Conservation (phyloP, 371 early-diverging fungal genomes). For the Apophysomyces variabilis region DNA sequence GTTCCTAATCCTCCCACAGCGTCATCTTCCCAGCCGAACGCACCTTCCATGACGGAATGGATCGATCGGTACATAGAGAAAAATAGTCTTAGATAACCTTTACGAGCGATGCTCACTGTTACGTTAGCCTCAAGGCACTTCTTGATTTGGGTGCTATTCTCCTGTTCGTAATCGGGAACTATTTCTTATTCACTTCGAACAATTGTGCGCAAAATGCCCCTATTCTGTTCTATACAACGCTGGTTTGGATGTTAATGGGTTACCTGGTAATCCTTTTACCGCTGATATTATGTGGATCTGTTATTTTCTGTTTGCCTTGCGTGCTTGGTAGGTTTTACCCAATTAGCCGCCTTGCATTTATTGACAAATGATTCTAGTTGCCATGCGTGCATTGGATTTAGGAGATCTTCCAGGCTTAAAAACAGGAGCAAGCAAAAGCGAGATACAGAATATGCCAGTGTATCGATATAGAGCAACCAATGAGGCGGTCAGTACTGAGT, state of each 20-base stretch:
- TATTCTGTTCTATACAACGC: slow-evolving; percentile 57
- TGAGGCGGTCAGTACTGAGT: neutral
- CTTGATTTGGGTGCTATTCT: slow-evolving; percentile 66
- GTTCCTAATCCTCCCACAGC: neutral
- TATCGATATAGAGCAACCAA: slow-evolving; percentile 26
- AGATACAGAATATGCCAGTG: slow-evolving; percentile 58
- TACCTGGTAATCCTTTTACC: slow-evolving; percentile 69
- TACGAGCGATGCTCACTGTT: neutral
- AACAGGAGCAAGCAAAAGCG: slow-evolving; percentile 60
- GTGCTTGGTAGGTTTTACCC: slow-evolving; percentile 39
- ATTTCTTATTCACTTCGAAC: slow-evolving; percentile 59
- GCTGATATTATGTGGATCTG: slow-evolving; percentile 58
- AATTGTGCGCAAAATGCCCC: slow-evolving; percentile 51
- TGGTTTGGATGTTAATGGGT: slow-evolving; percentile 67
- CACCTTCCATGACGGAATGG: slow-evolving; percentile 26
- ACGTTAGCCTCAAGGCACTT: slow-evolving; percentile 45
- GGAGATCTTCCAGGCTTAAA: slow-evolving; percentile 49
- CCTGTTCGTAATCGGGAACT: slow-evolving; percentile 75
- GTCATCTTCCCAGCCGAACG: slow-evolving; percentile 5
- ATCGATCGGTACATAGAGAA: slow-evolving; percentile 28
- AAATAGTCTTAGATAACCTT: neutral
- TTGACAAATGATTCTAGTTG: slow-evolving; percentile 24
- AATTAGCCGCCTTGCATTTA: too few relatives aligned
- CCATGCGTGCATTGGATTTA: slow-evolving; percentile 58
- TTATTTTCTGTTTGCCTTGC: slow-evolving; percentile 68